phyloP scores from a whole-genome alignment of 2,329 filamentous ascomycete species.

The Triangularia verruculosa region DNA sequence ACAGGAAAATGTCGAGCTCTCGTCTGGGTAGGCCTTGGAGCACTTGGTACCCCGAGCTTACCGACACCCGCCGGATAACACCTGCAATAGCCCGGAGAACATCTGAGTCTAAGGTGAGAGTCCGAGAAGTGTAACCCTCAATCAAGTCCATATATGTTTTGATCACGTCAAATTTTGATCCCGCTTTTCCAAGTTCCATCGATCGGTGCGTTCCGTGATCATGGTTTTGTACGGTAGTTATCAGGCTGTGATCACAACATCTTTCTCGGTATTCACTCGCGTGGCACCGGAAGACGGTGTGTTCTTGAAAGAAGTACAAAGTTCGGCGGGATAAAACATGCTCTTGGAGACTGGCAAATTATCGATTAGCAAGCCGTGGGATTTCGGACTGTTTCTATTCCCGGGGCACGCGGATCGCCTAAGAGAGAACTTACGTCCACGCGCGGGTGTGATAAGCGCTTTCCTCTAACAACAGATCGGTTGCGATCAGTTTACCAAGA shows the following conservation, averaged over 20 bases:
- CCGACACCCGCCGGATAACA: conserved; percentile 4
- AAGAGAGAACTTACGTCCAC: conserved; percentile 11
- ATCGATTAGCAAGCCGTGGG: too few species aligned
- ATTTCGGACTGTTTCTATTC: too few species aligned
- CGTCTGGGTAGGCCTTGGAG: conserved; percentile 7
- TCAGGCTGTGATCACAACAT: background rate
- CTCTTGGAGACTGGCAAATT: conserved; percentile 17
- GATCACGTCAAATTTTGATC: background rate
- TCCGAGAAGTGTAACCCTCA: background rate
- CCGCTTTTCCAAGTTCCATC: background rate
- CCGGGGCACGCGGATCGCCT: background rate
- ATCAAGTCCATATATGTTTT: background rate
- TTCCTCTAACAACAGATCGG: background rate
- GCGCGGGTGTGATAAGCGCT: conserved; percentile 6
- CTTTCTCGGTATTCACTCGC: background rate
- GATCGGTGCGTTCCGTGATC: background rate
- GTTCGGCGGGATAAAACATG: conserved; percentile 8
- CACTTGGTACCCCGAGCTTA: background rate
- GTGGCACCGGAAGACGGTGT: conserved; percentile 9
- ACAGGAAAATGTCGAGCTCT: conserved; percentile 6
- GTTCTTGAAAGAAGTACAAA: conserved; percentile 9
- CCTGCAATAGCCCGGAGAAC: conserved; percentile 11
- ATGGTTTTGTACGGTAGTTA: background rate
- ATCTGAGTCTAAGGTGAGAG: conserved; percentile 3
- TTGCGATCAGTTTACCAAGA: background rate